Conservation (phyloP, 1,139 yeast genomes). For the Lizanozyma gosingica region DNA sequence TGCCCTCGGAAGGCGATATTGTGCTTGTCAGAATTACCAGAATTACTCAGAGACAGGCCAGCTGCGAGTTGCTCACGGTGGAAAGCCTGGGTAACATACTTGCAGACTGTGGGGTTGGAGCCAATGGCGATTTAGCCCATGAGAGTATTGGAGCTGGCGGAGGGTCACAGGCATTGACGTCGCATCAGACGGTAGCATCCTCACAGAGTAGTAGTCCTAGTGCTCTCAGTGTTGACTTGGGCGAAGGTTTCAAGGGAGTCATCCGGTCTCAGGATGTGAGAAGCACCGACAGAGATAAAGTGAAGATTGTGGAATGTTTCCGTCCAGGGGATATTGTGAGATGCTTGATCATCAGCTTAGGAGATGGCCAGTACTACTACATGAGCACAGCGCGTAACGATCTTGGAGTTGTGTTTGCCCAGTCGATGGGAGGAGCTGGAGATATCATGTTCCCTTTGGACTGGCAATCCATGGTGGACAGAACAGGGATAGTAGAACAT, state of each 20-base stretch:
- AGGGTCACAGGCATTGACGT: conserved; percentile 39
- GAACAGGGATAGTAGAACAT: conserved; percentile 64
- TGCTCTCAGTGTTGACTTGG: conserved; percentile 43
- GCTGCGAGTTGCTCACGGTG: conserved; percentile 74
- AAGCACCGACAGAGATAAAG: conserved; percentile 84
- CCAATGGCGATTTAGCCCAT: conserved; percentile 44
- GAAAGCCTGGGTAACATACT: conserved; percentile 55
- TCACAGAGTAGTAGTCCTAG: conserved; percentile 12
- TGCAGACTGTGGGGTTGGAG: conserved; percentile 60
- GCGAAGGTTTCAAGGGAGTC: conserved; percentile 87
- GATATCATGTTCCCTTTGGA: conserved; percentile 82
- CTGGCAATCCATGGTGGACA: conserved; percentile 89
- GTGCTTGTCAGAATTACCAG: conserved; percentile 72
- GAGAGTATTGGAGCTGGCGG: conserved; percentile 33
- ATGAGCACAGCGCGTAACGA: conserved; percentile 86
- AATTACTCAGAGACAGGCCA: conserved; percentile 62
- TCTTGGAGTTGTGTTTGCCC: conserved; percentile 89
- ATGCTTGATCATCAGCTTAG: conserved; percentile 74
- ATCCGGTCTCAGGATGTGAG: conserved; percentile 85
- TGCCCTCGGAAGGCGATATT: conserved; percentile 80
- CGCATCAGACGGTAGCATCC: conserved; percentile 39
- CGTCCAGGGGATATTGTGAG: conserved; percentile 90
- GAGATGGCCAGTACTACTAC: conserved; percentile 90
- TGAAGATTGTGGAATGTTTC: conserved; percentile 69
- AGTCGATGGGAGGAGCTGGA: conserved; percentile 60